phyloP scores from a whole-genome alignment of 805 yeast species.

The Yarrowia porcina region DNA sequence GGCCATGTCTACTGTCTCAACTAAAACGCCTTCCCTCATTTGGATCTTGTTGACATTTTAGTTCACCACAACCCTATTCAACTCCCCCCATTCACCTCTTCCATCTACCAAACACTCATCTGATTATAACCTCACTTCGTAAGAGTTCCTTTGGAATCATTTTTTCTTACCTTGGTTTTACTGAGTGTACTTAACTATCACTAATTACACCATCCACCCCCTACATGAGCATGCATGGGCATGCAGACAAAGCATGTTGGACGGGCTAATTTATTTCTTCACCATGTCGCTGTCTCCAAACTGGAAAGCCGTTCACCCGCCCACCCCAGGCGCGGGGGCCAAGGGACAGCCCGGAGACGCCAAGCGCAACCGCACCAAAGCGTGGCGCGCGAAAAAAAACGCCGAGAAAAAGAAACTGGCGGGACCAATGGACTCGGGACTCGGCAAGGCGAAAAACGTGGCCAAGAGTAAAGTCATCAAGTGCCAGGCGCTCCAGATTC shows the following conservation, averaged over 20 bases:
- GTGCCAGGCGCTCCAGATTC: conserved; percentile 18
- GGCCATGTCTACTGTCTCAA: too few species aligned
- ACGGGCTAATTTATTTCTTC: not conserved
- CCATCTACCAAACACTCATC: too few species aligned
- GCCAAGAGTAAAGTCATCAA: conserved; percentile 4
- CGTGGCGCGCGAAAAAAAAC: conserved; percentile 10
- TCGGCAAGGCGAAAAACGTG: not conserved
- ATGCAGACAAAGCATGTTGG: not conserved
- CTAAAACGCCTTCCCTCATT: too few species aligned
- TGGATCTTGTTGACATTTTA: too few species aligned
- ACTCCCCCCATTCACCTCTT: too few species aligned
- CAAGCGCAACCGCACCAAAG: conserved; percentile 18
- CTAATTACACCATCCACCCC: too few species aligned
- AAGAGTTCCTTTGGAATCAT: too few species aligned
- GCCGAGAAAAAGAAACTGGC: not conserved
- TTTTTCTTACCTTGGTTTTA: too few species aligned
- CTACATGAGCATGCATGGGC: conserved; percentile 1
- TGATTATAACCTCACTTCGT: too few species aligned
- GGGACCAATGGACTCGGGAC: not conserved
- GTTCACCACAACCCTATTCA: too few species aligned
- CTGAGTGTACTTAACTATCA: too few species aligned
- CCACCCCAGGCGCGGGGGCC: not conserved
- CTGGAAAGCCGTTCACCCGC: not conserved
- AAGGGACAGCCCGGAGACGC: not conserved
- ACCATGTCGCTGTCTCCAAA: not conserved